Evolutionary conservation across 1,284 basidiomycete genomes (phyloP).

Genomic region (Albatrellus sp.): DNA sequence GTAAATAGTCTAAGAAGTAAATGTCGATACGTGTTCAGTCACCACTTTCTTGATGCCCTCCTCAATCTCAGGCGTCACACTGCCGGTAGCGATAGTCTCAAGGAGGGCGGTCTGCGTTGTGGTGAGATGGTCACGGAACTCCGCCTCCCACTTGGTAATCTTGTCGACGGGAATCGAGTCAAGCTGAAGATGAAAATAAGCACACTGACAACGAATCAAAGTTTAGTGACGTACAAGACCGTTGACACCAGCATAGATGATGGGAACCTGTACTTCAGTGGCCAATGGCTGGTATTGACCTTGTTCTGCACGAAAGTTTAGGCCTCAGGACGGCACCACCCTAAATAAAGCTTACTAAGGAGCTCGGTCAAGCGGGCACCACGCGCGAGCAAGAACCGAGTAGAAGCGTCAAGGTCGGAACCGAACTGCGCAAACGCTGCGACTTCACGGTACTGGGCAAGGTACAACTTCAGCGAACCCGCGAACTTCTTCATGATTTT

Average conservation of each 20-base stretch:
- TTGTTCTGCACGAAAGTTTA: constrained; percentile 40
- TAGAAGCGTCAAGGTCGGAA: constrained; percentile 98
- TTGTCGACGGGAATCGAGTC: constrained; percentile 89
- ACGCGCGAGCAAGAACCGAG: constrained; percentile 93
- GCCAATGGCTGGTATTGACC: constrained; percentile 91
- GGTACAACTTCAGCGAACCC: constrained; percentile 98
- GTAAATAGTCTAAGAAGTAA: constrained; percentile 38
- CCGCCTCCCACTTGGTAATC: constrained; percentile 89
- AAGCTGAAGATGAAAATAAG: constrained; percentile 33
- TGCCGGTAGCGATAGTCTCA: constrained; percentile 73
- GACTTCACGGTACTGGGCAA: constrained; percentile 99
- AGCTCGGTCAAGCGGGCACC: constrained; percentile 98
- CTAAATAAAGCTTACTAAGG: constrained; percentile 24
- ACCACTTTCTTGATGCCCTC: constrained; percentile 88
- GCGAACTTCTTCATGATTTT: constrained; percentile 99
- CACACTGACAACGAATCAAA: not conserved
- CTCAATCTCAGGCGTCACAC: constrained; percentile 84
- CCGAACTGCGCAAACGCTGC: constrained; percentile 99
- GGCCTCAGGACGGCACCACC: not conserved
- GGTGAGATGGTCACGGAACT: constrained; percentile 78
- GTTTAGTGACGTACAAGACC: constrained; percentile 58
- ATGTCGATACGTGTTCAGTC: constrained; percentile 76
- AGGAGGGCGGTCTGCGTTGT: constrained; percentile 61
- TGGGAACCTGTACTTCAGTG: constrained; percentile 94
- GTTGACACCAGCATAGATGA: constrained; percentile 99